phyloP scores from a whole-genome alignment of 1,284 basidiomycete species.

The Peniophora sp. region DNA sequence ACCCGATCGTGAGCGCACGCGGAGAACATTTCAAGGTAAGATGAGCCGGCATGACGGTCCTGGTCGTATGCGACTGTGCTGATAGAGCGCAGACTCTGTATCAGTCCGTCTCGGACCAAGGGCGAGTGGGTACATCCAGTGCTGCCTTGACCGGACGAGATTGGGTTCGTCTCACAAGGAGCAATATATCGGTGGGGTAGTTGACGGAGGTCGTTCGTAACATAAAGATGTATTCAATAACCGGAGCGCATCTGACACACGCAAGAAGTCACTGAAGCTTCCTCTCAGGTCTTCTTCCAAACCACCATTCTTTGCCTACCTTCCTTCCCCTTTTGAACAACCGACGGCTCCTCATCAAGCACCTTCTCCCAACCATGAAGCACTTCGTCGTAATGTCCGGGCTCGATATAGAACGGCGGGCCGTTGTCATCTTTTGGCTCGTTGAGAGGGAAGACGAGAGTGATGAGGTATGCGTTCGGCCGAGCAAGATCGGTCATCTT shows the following conservation, averaged over 20 bases:
- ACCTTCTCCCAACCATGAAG: constrained; percentile 50
- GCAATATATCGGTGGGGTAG: constrained; percentile 4
- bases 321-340: constrained; percentile 28
- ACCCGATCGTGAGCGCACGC: too few relatives aligned
- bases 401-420: constrained; percentile 56
- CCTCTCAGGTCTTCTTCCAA: constrained; percentile 29
- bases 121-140: background rate
- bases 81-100: too few relatives aligned
- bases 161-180: too few relatives aligned
- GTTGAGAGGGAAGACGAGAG: constrained; percentile 46
- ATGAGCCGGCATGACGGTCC: too few relatives aligned
- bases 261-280: too few relatives aligned
- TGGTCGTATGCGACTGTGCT: too few relatives aligned
- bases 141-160: background rate
- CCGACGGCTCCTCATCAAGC: constrained; percentile 40
- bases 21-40: too few relatives aligned
- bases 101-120: too few relatives aligned
- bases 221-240: too few relatives aligned
- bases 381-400: constrained; percentile 48
- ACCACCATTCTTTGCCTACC: constrained; percentile 43
- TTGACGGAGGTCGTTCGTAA: too few relatives aligned
- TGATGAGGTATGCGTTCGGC: constrained; percentile 54
- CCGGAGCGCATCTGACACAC: too few relatives aligned
- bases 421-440: constrained; percentile 37
- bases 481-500: constrained; percentile 52